Base-by-base conservation (phyloP, 768 basidiomycete genomes). In the Steccherinum ochraceum region DNA sequence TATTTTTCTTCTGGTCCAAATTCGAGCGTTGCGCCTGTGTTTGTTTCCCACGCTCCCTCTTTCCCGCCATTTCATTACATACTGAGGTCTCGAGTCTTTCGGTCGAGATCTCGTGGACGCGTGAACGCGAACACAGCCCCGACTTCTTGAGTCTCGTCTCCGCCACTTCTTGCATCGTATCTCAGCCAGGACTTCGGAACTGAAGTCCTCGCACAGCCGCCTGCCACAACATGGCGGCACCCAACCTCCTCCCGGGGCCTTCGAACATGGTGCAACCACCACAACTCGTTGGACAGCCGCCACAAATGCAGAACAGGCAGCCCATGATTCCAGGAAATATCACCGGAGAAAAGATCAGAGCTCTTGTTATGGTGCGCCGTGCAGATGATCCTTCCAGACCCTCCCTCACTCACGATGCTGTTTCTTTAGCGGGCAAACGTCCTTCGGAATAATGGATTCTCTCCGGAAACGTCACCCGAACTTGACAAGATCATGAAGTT, bases 391-490 rank as follows among this genome's bases (percentile, higher is more conserved):
- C n/a, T n/a, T n/a, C n/a, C n/a, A n/a, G n/a, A n/a, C n/a, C n/a
- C n/a, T n/a, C n/a, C n/a, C n/a, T n/a, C n/a, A n/a, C n/a, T n/a
- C n/a, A n/a, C n/a, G n/a, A n/a, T n/a, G n/a, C n/a, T 35, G 16
- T 7, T 16, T 42, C 18, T 39, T 59, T 65, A 81, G 73, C 75
- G 76, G 23, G 68, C 71, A n/a, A 67, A 70, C 25, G 49, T 61
- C 35, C 71, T 81, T 25, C 72, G 67, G 39, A 58, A 58, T n/a
- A 63, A 69, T 35, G 79, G 79, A 12, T 65, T 63, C 52, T 74
- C 77, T 11, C 64, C 71, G n/a, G 73, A 78, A 45, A 71, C 69
- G 2, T 70, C 66, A 7, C 63, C 56, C 20, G 79, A 81, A 49
- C 66, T 79, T 20, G 69, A 65, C 4, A 65, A 60, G 50, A 64